A percentile compares a stretch with the other conserved stretches of the same genome.
phyloP scores from a whole-genome alignment of 306 rosid genomes.

The Sphenostylis stenocarpa region DNA sequence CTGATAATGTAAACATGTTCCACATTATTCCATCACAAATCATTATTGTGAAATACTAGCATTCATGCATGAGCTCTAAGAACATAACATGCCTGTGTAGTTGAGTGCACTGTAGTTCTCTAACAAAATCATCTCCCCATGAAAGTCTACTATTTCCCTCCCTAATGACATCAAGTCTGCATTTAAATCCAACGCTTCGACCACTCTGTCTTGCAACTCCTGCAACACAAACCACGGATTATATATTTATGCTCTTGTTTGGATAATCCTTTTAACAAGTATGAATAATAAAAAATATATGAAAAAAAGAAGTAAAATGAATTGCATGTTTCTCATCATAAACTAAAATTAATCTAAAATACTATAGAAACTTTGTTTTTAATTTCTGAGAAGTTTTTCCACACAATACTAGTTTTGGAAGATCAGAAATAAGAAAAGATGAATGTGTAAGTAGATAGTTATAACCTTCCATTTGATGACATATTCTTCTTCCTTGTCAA shows the following conservation, averaged over 20 bases:
- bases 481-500: constrained; percentile 70
- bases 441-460: not conserved
- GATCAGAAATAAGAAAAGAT: not conserved
- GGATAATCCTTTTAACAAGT: not conserved
- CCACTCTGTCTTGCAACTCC: constrained; percentile 73
- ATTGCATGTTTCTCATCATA: too few species aligned
- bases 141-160: constrained; percentile 80
- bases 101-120: constrained; percentile 87
- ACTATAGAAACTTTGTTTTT: too few species aligned
- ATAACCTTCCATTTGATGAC: constrained; percentile 69
- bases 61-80: not conserved
- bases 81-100: constrained; percentile 57
- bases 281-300: too few species aligned
- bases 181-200: constrained; percentile 53
- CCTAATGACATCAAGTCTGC: constrained; percentile 63
- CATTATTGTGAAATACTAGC: not conserved
- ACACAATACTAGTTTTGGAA: not conserved
- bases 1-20: too few species aligned
- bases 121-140: constrained; percentile 94
- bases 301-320: too few species aligned
- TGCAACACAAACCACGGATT: constrained; percentile 30
- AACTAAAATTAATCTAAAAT: too few species aligned
- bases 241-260: not conserved
- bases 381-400: not conserved
- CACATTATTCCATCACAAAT: not conserved